These are phyloP conservation scores for Podospora australis DNA, from an alignment of 495 filamentous ascomycete species.

Conservation along the genomic window DNA sequence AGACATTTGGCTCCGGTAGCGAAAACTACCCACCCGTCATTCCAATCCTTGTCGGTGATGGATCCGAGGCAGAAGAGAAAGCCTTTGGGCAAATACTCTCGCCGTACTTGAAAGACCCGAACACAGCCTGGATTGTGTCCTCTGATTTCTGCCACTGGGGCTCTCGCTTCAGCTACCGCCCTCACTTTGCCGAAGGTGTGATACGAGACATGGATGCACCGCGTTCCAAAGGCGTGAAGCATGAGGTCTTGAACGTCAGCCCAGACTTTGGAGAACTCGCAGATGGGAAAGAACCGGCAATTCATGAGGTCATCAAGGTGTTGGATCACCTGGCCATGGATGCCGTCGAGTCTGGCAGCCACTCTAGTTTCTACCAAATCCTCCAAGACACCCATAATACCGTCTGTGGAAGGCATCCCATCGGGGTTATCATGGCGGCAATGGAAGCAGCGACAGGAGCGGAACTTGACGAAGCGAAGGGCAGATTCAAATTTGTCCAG, in stretches of 20 bases:
- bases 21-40: conserved; percentile 64
- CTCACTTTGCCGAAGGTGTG: conserved; percentile 15
- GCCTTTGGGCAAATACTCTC: conserved; percentile 65
- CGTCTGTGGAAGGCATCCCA: conserved; percentile 92
- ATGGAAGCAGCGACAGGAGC: conserved; percentile 54
- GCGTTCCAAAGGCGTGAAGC: conserved; percentile 58
- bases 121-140: conserved; percentile 77
- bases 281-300: conserved; percentile 44
- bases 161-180: conserved; percentile 69
- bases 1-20: conserved; percentile 40
- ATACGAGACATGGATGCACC: conserved; percentile 17
- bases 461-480: conserved; percentile 37
- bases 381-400: conserved; percentile 77
- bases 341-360: conserved; percentile 67
- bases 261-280: conserved; percentile 37
- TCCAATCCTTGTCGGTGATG: conserved; percentile 84
- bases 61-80: conserved; percentile 57
- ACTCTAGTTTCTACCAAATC: conserved; percentile 60
- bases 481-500: conserved; percentile 74
- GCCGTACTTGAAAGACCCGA: conserved; percentile 68
- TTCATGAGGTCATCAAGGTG: conserved; percentile 77
- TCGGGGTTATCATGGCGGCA: conserved; percentile 88
- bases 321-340: conserved; percentile 79
- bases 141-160: conserved; percentile 99
- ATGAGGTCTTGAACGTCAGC: conserved; percentile 25